Percentiles rank a stretch among this genome's conserved stretches.
Evolutionary conservation across 306 rosid species (phyloP).

Genomic region (Cajanus cajan): DNA sequence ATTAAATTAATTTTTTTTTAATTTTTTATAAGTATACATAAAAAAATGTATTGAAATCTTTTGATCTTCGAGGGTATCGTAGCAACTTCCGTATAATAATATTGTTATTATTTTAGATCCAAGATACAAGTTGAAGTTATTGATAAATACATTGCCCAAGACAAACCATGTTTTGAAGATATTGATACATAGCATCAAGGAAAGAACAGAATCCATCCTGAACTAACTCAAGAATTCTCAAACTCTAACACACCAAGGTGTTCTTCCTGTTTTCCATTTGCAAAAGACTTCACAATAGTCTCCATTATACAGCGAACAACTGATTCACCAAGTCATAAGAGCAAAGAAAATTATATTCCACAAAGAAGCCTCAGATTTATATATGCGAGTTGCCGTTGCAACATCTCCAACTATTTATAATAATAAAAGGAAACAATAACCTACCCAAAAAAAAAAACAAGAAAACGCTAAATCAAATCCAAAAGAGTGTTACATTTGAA

Average conservation of each 20-base stretch:
- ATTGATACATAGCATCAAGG: slow-evolving; percentile 84
- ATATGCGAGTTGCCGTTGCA: slow-evolving; percentile 35
- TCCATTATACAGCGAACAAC: slow-evolving; percentile 38
- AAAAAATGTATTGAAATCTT: no score
- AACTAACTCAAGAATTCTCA: slow-evolving; percentile 62
- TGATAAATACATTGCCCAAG: slow-evolving; percentile 65
- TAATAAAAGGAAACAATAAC: no score
- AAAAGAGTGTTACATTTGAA: no score
- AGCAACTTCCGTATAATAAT: no score
- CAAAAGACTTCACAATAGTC: slow-evolving; percentile 44
- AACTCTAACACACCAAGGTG: slow-evolving; percentile 53
- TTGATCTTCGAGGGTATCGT: no score
- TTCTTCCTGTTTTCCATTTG: slow-evolving; percentile 45
- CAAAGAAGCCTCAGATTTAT: slow-evolving; percentile 68
- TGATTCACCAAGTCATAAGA: slow-evolving; percentile 41
- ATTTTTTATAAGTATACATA: no score
- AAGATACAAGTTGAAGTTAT: no score
- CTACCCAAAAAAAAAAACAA: no score
- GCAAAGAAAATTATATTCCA: slow-evolving; percentile 40
- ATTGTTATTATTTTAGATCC: no score
- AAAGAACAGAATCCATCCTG: slow-evolving; percentile 81
- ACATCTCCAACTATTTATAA: slow-evolving; percentile 83
- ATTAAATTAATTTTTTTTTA: no score
- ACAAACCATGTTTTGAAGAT: slow-evolving; percentile 92
- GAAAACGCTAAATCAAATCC: no score